These are phyloP conservation scores for Psidium friedrichsthalianum DNA, from an alignment of 345 rosid genomes.

Conservation along the genomic window DNA sequence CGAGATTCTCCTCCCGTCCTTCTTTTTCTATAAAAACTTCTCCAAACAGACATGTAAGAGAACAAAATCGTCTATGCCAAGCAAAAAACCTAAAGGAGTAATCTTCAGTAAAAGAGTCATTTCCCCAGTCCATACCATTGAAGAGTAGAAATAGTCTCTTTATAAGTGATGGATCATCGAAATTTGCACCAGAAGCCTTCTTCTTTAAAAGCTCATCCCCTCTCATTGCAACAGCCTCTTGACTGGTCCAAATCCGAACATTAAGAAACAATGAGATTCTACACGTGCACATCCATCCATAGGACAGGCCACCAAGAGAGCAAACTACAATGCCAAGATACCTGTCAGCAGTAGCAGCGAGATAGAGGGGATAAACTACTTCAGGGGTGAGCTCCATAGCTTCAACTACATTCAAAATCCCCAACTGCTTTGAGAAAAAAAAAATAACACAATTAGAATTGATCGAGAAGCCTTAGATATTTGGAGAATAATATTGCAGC, in stretches of 20 bases:
- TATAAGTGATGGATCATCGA: constrained; percentile 68
- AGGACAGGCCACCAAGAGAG: neutral
- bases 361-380: constrained; percentile 64
- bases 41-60: neutral
- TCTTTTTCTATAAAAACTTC: neutral
- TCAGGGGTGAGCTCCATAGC: constrained; percentile 65
- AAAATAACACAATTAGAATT: neutral
- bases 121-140: constrained; percentile 39
- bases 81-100: neutral
- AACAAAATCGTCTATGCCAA: neutral
- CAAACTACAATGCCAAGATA: constrained; percentile 8
- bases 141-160: constrained; percentile 58
- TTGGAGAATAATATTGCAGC: neutral
- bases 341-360: constrained; percentile 78
- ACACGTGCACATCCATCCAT: neutral
- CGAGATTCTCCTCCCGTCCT: neutral
- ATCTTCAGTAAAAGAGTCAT: neutral
- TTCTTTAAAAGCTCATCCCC: constrained; percentile 88
- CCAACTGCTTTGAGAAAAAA: constrained; percentile 43
- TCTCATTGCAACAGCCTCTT: constrained; percentile 71
- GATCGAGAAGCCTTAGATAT: neutral
- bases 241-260: constrained; percentile 38
- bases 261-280: constrained; percentile 7
- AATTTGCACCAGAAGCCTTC: constrained; percentile 57
- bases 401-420: constrained; percentile 80